A percentile compares a stretch with the other conserved stretches of the same genome.
Evolutionary conservation across 225 moss, liverwort and hornwort species (phyloP).

Genomic region (Physcomitrium patens): DNA sequence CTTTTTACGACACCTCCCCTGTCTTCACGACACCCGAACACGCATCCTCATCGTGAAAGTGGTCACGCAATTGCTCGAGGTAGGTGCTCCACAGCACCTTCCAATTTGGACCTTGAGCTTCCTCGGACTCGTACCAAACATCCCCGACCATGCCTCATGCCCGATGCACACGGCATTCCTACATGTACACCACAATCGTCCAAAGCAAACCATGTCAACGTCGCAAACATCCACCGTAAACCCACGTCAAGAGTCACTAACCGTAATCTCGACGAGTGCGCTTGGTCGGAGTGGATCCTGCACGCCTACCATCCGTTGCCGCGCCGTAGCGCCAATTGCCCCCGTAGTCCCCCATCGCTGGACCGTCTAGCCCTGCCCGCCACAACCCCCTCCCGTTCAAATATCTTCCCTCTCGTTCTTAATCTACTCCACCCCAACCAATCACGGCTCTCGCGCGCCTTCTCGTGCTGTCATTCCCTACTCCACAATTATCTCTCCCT

Average conservation of each 20-base stretch:
- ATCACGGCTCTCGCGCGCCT: constrained; percentile 21
- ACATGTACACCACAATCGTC: too few species aligned
- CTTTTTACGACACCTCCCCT: too few species aligned
- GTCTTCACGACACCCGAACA: too few species aligned
- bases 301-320: constrained; percentile 77
- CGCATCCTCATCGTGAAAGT: not conserved
- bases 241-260: constrained; percentile 55
- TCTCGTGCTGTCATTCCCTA: constrained; percentile 26
- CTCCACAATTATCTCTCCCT: constrained; percentile 5
- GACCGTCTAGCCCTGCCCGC: constrained; percentile 62
- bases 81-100: constrained; percentile 70
- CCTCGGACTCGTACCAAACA: too few species aligned
- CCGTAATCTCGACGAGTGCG: constrained; percentile 97
- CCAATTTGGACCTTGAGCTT: too few species aligned
- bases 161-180: too few species aligned
- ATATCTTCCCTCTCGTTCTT: constrained; percentile 53
- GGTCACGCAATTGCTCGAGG: too few species aligned
- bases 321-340: constrained; percentile 77
- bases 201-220: too few species aligned
- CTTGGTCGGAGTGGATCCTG: constrained; percentile 90
- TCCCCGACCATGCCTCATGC: too few species aligned
- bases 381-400: constrained; percentile 64
- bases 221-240: constrained; percentile 30
- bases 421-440: constrained; percentile 38
- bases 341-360: constrained; percentile 84